Percentiles rank a stretch among this genome's conserved stretches.
Conservation (phyloP, 768 basidiomycete genomes). For the Lentinula detonsa region DNA sequence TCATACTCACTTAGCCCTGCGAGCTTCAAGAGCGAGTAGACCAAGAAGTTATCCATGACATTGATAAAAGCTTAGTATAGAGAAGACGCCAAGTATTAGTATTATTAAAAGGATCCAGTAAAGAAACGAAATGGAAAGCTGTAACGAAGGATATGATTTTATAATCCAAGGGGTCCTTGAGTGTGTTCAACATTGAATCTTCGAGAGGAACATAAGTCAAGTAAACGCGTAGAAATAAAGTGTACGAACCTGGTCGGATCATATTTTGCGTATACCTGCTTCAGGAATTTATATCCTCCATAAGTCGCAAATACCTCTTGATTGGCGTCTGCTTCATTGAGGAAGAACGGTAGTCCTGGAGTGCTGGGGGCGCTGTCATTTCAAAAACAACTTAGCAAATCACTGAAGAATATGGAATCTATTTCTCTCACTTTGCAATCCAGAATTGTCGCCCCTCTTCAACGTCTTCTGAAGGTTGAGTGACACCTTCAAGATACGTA, state of each 20-base stretch:
- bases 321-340: constrained; percentile 10
- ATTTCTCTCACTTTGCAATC: constrained; percentile 22
- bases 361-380: constrained; percentile 26
- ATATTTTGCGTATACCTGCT: constrained; percentile 10
- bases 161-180: constrained; percentile 24
- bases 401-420: neutral
- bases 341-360: constrained; percentile 19
- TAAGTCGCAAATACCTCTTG: constrained; percentile 11
- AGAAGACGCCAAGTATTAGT: too few species aligned
- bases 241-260: constrained; percentile 10
- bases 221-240: neutral
- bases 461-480: constrained; percentile 16
- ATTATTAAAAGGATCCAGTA: neutral
- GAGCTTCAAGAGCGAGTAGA: too few species aligned
- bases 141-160: neutral
- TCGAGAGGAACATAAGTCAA: neutral
- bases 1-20: too few species aligned
- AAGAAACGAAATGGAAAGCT: neutral
- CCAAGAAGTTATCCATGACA: too few species aligned
- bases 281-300: constrained; percentile 8
- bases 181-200: constrained; percentile 30
- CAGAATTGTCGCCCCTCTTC: constrained; percentile 19
- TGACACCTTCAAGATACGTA: constrained; percentile 14
- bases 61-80: too few species aligned
- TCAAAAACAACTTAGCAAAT: neutral